Evolutionary conservation across 768 basidiomycete genomes (phyloP), one percentile per base, ranked within the genome.

Genomic region (Antrodiella citrinella): DNA sequence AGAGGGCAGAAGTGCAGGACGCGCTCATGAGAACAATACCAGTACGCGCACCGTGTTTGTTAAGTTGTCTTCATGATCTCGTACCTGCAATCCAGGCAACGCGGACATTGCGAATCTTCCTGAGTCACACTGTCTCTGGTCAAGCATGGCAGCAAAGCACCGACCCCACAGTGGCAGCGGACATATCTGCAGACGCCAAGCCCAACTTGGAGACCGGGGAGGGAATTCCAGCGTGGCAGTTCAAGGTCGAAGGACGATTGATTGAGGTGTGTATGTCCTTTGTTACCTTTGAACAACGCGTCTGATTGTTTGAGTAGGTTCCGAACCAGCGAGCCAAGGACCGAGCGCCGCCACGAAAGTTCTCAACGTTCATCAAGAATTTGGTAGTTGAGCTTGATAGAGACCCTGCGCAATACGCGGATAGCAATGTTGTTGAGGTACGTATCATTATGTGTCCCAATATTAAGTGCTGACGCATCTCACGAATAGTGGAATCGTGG

Each of bases 381-480:
- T 81, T 94, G 76, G 72, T 91, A 4, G 75, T 96, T 12, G 94
- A 97, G 57, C 69, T 95, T 26, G 93, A 95, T 57, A 78, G 90
- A 15, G 91, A 95, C 64, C 78, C 88, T 3, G 70, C 76, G 3
- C 64, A 88, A 42, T 93, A 88, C 61, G 78, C 87, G 1, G 91
- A 95, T 45, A 80, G 84, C 19, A 95, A 94, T 58, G 82, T 93
- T 13, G 81, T 95, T 26, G 93, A 96, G 80, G 94, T 92, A 54
- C 26, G 76, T 53, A 7, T n/a, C n/a, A n/a, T n/a, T n/a, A n/a
- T n/a, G n/a, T n/a, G n/a, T n/a, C n/a, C n/a, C n/a, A n/a, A 25
- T 35, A 40, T 25, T 41, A 24, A 45, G 85, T 88, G 86, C 82
- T 75, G 80, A 30, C 75, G 80, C 7, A 40, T 45, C 13, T 66